Percentiles rank a stretch among this genome's conserved stretches.
Conservation (phyloP, 2,329 filamentous ascomycete genomes). For the Incumbomyces delicatus region DNA sequence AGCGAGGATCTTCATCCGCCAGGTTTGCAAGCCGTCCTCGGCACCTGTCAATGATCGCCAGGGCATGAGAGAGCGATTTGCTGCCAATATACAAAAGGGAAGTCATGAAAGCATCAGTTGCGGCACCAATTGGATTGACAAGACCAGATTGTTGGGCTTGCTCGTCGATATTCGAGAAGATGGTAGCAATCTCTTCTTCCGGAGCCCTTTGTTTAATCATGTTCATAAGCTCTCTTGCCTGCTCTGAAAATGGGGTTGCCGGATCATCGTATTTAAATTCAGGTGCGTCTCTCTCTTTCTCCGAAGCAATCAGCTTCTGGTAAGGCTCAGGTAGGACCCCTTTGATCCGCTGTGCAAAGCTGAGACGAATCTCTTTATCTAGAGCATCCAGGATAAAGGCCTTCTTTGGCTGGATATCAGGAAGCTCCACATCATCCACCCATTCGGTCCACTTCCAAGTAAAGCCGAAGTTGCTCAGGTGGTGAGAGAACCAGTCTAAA, state of each 20-base stretch:
- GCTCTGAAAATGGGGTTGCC: conserved; percentile 65
- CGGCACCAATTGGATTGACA: conserved; percentile 66
- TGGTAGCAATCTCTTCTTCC: conserved; percentile 74
- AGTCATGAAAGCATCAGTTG: conserved; percentile 88
- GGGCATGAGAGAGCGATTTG: conserved; percentile 90
- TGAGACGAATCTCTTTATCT: conserved; percentile 93
- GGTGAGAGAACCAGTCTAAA: conserved; percentile 95
- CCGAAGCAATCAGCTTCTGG: conserved; percentile 66
- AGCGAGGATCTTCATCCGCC: conserved; percentile 62
- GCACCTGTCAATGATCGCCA: conserved; percentile 90
- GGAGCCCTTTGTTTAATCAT: conserved; percentile 75
- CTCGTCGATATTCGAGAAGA: conserved; percentile 73
- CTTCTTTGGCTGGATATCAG: conserved; percentile 74
- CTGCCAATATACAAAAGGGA: conserved; percentile 87
- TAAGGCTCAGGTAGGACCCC: conserved; percentile 83
- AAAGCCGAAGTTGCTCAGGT: conserved; percentile 97
- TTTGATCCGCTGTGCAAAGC: conserved; percentile 91
- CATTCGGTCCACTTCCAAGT: conserved; percentile 99
- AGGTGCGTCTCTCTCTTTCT: conserved; percentile 90
- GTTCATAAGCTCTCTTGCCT: conserved; percentile 72
- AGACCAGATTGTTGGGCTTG: conserved; percentile 60
- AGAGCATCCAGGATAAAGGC: conserved; percentile 84
- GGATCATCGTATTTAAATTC: conserved; percentile 82
- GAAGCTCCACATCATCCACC: conserved; percentile 73
- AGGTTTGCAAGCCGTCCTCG: conserved; percentile 79